Percentiles rank a stretch among this genome's conserved stretches.
Evolutionary conservation across 2,329 filamentous ascomycete species (phyloP).

Genomic region (Fusarium sp.): DNA sequence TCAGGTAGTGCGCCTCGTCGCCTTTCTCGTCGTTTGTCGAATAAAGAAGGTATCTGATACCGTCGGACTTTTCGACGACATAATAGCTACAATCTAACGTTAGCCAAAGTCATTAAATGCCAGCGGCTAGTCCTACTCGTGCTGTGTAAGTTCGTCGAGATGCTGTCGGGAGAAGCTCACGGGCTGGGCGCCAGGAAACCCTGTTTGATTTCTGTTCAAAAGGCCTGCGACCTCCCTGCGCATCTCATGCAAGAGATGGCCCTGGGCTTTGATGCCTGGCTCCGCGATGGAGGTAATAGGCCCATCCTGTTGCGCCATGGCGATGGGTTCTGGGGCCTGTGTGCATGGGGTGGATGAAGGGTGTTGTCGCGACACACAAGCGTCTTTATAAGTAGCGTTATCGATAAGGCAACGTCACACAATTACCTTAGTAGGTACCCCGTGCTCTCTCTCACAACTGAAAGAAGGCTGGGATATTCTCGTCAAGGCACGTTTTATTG

Average conservation of each 20-base stretch:
- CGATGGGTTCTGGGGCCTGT: conserved; percentile 7
- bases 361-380: conserved; percentile 15
- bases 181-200: conserved; percentile 92
- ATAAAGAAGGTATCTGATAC: conserved; percentile 94
- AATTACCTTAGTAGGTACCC: neutral
- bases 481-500: neutral
- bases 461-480: neutral
- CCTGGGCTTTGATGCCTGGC: conserved; percentile 73
- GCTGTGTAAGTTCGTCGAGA: conserved; percentile 79
- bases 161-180: conserved; percentile 90
- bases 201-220: conserved; percentile 73
- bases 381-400: conserved; percentile 17
- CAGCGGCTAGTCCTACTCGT: conserved; percentile 69
- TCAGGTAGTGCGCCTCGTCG: conserved; percentile 84
- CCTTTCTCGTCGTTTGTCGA: conserved; percentile 73
- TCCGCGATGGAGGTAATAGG: conserved; percentile 64
- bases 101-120: neutral
- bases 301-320: conserved; percentile 49
- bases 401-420: conserved; percentile 20
- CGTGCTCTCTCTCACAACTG: neutral
- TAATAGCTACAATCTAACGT: conserved; percentile 73
- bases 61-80: conserved; percentile 98
- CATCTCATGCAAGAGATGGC: conserved; percentile 69
- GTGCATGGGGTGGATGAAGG: conserved; percentile 1
- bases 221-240: conserved; percentile 79